Percentiles rank a stretch among this genome's conserved stretches.
These are phyloP conservation scores for Fusarium sulawesiense DNA, from an alignment of 2,329 filamentous ascomycete genomes.

Conservation along the genomic window DNA sequence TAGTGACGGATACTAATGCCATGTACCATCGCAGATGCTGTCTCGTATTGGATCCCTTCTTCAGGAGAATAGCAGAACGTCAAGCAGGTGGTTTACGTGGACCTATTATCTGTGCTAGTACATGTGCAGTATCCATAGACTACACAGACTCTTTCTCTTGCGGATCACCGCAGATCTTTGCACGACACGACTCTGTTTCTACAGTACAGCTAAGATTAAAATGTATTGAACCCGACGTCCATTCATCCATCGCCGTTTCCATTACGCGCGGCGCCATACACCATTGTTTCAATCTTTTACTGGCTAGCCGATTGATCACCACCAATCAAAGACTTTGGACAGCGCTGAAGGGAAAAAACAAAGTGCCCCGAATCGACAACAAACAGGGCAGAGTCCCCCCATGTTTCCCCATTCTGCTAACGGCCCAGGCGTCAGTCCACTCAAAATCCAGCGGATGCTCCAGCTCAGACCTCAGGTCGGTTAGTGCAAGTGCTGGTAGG, in stretches of 20 bases:
- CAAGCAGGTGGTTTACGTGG: neutral
- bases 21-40: constrained; percentile 16
- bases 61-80: constrained; percentile 7
- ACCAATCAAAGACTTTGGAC: constrained; percentile 23
- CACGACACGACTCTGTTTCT: neutral
- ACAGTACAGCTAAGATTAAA: neutral
- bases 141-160: neutral
- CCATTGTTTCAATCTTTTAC: constrained; percentile 29
- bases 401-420: constrained; percentile 36
- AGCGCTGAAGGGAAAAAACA: constrained; percentile 9
- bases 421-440: constrained; percentile 12
- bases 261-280: constrained; percentile 15
- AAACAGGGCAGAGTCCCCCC: constrained; percentile 30
- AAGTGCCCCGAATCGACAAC: constrained; percentile 24
- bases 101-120: neutral
- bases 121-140: neutral
- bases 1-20: constrained; percentile 9
- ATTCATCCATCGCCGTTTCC: neutral
- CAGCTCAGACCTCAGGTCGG: neutral
- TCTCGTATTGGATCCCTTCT: constrained; percentile 22
- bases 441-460: constrained; percentile 13
- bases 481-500: neutral
- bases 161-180: constrained; percentile 7
- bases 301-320: neutral
- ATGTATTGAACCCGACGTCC: neutral